Conservation (phyloP, 2,329 filamentous ascomycete species). For the Pezicula neosporulosa region DNA sequence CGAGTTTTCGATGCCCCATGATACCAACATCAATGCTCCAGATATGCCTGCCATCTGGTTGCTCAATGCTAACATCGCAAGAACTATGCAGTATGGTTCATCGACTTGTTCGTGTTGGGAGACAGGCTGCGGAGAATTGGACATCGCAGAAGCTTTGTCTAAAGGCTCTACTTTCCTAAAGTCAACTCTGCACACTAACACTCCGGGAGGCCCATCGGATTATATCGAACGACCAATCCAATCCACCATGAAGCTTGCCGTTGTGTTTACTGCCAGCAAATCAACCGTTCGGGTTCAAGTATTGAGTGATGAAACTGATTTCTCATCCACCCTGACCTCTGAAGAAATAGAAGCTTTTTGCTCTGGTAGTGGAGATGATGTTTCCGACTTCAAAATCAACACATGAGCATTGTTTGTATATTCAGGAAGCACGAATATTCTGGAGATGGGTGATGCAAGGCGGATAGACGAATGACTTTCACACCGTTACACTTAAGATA, state of each 20-base stretch:
- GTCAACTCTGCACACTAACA: slow-evolving; percentile 64
- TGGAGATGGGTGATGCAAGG: neutral
- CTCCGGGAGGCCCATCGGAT: slow-evolving; percentile 63
- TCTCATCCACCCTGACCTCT: neutral
- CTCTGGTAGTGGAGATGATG: neutral
- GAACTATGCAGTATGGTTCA: neutral
- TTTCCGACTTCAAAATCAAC: neutral
- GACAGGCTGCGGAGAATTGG: slow-evolving; percentile 71
- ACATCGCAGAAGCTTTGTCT: slow-evolving; percentile 69
- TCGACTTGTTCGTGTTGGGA: slow-evolving; percentile 29
- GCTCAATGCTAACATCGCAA: slow-evolving; percentile 26
- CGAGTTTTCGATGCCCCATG: slow-evolving; percentile 69
- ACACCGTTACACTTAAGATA: no score
- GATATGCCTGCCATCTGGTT: slow-evolving; percentile 69
- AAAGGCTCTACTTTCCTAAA: slow-evolving; percentile 64
- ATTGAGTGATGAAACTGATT: slow-evolving; percentile 30
- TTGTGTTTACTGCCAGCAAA: slow-evolving; percentile 53
- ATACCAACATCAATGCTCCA: slow-evolving; percentile 44
- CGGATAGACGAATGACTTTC: no score
- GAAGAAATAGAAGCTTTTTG: neutral
- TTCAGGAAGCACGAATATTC: neutral
- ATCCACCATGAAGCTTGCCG: slow-evolving; percentile 58
- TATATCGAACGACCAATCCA: slow-evolving; percentile 66
- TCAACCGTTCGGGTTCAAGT: slow-evolving; percentile 54
- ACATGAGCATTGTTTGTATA: neutral